Evolutionary conservation across 208 protist genomes (phyloP).

Genomic region (Wallacemonas sp.): DNA sequence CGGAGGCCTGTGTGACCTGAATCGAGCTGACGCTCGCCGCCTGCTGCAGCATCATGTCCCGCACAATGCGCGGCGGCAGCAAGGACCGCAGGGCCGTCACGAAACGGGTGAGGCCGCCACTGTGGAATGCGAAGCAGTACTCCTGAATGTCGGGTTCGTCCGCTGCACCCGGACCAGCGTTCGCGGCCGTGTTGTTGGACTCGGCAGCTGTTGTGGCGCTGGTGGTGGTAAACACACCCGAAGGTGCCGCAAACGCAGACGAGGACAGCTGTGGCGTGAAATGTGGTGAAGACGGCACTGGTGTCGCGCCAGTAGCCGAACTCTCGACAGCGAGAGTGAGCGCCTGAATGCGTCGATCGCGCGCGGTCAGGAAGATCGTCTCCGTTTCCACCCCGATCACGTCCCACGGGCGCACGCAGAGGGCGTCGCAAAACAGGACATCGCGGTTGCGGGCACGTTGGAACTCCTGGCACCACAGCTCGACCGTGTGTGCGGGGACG

Average conservation of each 20-base stretch:
- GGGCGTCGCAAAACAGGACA: slow-evolving; percentile 6
- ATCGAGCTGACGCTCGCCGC: slow-evolving; percentile 9
- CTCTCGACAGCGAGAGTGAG: slow-evolving; percentile 16
- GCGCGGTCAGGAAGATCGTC: slow-evolving; percentile 27
- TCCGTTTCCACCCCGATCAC: slow-evolving; percentile 21
- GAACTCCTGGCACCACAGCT: slow-evolving; percentile 3
- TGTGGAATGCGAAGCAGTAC: slow-evolving; percentile 36
- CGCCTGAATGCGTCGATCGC: slow-evolving; percentile 37
- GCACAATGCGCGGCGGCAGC: background rate
- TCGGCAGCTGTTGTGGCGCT: too few species aligned
- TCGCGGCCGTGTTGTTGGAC: too few species aligned
- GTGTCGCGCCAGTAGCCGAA: background rate
- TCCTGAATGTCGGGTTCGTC: background rate
- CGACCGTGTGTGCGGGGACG: background rate
- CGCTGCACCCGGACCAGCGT: background rate
- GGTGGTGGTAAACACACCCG: too few species aligned
- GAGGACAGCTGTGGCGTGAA: background rate
- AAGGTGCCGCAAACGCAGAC: too few species aligned
- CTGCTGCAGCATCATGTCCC: slow-evolving; percentile 17
- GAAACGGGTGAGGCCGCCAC: slow-evolving; percentile 30
- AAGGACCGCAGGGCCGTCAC: slow-evolving; percentile 8
- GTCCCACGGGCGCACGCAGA: slow-evolving; percentile 30
- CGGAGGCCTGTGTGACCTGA: slow-evolving; percentile 2
- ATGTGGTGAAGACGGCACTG: background rate
- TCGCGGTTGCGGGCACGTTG: background rate